Base-by-base conservation (phyloP, 495 filamentous ascomycete genomes). In the Penicillium verhagenii region DNA sequence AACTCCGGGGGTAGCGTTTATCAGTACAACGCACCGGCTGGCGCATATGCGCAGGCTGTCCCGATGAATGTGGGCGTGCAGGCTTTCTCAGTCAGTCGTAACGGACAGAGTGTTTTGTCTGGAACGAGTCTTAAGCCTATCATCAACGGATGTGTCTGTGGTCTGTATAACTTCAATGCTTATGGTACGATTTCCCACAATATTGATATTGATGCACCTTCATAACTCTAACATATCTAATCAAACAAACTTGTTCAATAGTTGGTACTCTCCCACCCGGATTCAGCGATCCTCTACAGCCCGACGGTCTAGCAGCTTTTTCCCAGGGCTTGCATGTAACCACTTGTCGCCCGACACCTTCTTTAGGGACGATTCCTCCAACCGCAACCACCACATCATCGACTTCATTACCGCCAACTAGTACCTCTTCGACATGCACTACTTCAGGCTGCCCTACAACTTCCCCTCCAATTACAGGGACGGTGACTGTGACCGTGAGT, bases 121-220 rank as follows among this genome's bases (percentile, higher is more conserved):
- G 82, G 79, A 7, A 71, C 63, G 11, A 78, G 74, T 42, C 60
- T 76, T 45, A 77, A 72, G 63, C 74, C 73, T 16, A 74, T 80
- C 35, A 72, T 63, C 14, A 55, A 61, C 76, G 81, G 54, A 69
- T 81, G 52, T 72, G 79, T 60, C 6, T 66, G 63, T 28, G 63
- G 60, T 10, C 26, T 66, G 11, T 85, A 83, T 61, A 86, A 85
- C 57, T 84, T 76, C 67, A 86, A 86, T 54, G 77, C 80, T 16
- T 86, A 79, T 54, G 76, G 67, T 60, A 61, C 53, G 66, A 4
- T 31, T 26, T 24, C 20, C 2, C 21, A 28, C 5, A 14, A 13
- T 23, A 2, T 37, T 31, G 10, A 14, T n/a, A n/a, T n/a, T n/a
- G n/a, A n/a, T n/a, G n/a, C n/a, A n/a, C n/a, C n/a, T n/a, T n/a